Percentiles rank a stretch among this genome's conserved stretches.
These are phyloP conservation scores for Scolecobasidium constrictum DNA, from an alignment of 2,329 filamentous ascomycete genomes.

Conservation along the genomic window DNA sequence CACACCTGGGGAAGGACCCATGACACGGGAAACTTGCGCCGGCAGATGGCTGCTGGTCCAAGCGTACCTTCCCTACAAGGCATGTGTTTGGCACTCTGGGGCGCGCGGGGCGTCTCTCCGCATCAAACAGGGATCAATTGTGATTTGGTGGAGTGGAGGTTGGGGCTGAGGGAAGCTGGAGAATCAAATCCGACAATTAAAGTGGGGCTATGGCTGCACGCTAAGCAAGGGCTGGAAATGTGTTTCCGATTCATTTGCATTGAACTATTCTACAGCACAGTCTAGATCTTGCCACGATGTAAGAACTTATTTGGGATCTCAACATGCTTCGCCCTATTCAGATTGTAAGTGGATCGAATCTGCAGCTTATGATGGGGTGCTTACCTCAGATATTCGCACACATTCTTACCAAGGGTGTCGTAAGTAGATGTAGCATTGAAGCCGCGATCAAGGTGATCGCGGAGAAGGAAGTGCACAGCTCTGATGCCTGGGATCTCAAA, in stretches of 20 bases:
- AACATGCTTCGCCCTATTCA: constrained; percentile 3
- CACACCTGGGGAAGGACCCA: background rate
- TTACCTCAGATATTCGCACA: constrained; percentile 1
- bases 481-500: constrained; percentile 11
- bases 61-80: background rate
- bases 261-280: no score
- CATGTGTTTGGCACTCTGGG: no score
- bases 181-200: no score
- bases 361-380: no score
- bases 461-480: constrained; percentile 7
- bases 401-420: constrained; percentile 9
- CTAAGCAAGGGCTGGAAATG: no score
- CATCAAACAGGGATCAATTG: no score
- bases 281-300: constrained; percentile 3
- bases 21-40: background rate
- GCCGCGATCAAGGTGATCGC: constrained; percentile 8
- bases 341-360: background rate
- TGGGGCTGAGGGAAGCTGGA: no score
- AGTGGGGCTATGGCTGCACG: no score
- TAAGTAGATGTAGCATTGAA: constrained; percentile 4
- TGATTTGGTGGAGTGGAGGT: no score
- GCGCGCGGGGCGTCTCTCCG: no score
- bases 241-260: no score
- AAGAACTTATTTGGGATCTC: constrained; percentile 5
- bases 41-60: background rate